Evolutionary conservation across 1,139 yeast species (phyloP), one percentile per base, ranked within the genome.

Genomic region (Lodderomyces metapsilosis): DNA sequence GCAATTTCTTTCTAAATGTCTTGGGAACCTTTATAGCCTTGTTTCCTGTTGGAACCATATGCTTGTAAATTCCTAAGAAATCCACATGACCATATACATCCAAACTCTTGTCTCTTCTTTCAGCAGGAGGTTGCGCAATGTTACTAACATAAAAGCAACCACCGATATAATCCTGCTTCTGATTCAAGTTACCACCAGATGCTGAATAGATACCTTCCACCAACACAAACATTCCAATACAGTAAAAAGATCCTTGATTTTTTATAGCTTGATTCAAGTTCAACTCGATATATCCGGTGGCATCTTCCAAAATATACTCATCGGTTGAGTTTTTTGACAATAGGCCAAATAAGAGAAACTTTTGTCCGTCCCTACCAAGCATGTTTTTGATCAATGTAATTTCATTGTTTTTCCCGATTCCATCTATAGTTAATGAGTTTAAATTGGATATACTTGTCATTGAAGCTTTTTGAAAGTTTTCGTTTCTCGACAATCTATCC

Each of bases 91-190:
- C 97, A 48, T 80, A 83, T 1, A 83, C 82, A 32, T 83, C 91
- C 42, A 82, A 58, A 0, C 94, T 73, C 1, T 56, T 59, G 12
- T 76, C 82, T 45, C 98, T 69, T 50, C 78, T 71, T 58, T 92
- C 98, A 2, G 89, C 84, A 0, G 95, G 91, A 1, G 98, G 98
- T 46, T 88, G 96, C 1, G 87, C 87, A 41, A 91, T 71, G 11
- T 85, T 77, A 28, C 86, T 76, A 1, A 86, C 95, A 48, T 84
- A 80, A 55, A 92, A 89, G 38, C 71, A 64, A 3, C 78, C 78
- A 21, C 74, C 72, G 22, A 67, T 59, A 30, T 66, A 63, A 40
- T 61, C 57, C 31, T 49, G 48, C 15, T 60, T 59, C 40, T 58
- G 60, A 31, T 56, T 52, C 8, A 60, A 52, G 16, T 57, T 52